phyloP scores from a whole-genome alignment of 257 asterid genomes.

The Solanum stenotomum region DNA sequence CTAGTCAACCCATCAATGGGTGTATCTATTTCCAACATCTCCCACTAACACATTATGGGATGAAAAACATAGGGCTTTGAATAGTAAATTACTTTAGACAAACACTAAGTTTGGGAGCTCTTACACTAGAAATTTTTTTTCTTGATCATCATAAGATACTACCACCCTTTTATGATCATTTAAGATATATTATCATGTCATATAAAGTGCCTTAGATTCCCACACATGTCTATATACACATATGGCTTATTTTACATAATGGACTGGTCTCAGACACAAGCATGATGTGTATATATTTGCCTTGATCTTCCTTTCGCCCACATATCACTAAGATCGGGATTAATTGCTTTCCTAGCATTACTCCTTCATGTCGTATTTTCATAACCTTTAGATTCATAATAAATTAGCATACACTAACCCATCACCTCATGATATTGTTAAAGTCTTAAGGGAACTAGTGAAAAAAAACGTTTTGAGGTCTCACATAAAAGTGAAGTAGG shows the following conservation, averaged over 20 bases:
- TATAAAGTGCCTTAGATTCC: background rate
- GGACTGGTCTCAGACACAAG: too few species aligned
- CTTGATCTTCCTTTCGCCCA: background rate
- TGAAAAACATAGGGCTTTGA: too few species aligned
- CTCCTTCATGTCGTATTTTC: background rate
- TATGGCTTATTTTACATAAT: background rate
- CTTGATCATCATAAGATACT: background rate
- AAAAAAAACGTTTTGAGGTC: background rate
- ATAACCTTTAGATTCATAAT: background rate
- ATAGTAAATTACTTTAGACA: background rate
- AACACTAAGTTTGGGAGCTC: background rate
- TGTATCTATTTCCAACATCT: background rate
- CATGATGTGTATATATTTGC: too few species aligned
- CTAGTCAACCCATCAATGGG: background rate
- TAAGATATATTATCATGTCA: background rate
- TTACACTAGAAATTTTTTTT: background rate
- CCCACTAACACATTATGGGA: background rate
- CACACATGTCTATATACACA: background rate
- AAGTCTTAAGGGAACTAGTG: too few species aligned
- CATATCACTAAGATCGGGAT: background rate
- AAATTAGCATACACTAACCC: too few species aligned
- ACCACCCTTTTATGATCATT: background rate
- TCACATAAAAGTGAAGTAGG: background rate
- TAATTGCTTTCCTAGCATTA: background rate
- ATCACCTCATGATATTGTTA: too few species aligned